Conservation (phyloP, 495 filamentous ascomycete species). For the Evernia prunastri region DNA sequence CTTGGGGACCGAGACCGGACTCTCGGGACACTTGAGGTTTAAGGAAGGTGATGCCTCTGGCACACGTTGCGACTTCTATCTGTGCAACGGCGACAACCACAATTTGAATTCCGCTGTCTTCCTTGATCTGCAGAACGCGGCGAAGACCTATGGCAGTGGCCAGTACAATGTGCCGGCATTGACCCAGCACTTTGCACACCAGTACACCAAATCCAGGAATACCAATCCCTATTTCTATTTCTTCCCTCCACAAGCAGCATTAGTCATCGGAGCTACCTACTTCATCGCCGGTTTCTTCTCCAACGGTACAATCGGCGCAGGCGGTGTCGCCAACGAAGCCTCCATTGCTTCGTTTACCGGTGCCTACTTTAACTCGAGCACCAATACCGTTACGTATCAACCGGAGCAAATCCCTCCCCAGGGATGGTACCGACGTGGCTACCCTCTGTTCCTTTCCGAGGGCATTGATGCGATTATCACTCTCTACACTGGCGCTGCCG, state of each 20-base stretch:
- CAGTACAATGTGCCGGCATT: constrained; percentile 4
- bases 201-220: constrained; percentile 3
- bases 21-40: neutral
- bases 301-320: neutral
- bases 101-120: neutral
- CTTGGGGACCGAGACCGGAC: neutral
- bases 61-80: neutral
- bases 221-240: constrained; percentile 6
- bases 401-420: neutral
- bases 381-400: neutral
- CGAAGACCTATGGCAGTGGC: neutral
- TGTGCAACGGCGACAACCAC: neutral
- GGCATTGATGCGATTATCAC: neutral
- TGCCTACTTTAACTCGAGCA: neutral
- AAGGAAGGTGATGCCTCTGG: neutral
- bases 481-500: neutral
- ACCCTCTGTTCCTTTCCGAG: neutral
- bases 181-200: constrained; percentile 4
- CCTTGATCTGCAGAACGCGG: neutral
- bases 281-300: neutral
- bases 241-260: neutral
- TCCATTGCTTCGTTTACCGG: neutral
- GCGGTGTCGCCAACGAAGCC: neutral
- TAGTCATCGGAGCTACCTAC: neutral
- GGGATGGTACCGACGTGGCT: neutral